Evolutionary conservation across 2,329 filamentous ascomycete species (phyloP), one percentile per base, ranked within the genome.

Genomic region (Gnomoniopsis smithogilvyi): DNA sequence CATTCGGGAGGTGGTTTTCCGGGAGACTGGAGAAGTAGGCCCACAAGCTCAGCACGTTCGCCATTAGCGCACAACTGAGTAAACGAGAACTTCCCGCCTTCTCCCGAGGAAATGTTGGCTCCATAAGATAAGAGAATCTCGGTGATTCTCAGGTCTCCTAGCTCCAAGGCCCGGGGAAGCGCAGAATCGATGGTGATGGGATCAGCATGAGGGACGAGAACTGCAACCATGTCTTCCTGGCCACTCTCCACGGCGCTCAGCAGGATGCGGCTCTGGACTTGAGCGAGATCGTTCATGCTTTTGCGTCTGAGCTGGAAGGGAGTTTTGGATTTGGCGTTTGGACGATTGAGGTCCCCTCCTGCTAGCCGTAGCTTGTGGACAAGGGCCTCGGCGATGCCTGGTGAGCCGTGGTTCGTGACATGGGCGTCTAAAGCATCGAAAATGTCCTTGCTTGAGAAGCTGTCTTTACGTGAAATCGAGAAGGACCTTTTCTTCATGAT

Each of bases 371-470:
- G 69, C 67, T 80, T 82, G 3, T 69, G 72, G 33, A 85, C 76
- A 24, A 86, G 73, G 0, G 79, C 80, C 65, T 85, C 80, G n/a
- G 80, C 82, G 4, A 85, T 78, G 10, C 79, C 82, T 0, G 82
- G 76, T 0, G 80, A 76, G 14, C 82, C 81, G 17, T 69, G 70
- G 50, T 76, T 79, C 38, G 73, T 69, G 58, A 85, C 74, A 65
- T 82, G 81, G 46, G 72, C 70, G 50, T 78, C 72, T 54, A 86
- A 72, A 15, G 78, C 77, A 51, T 79, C 77, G 52, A 84, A 79
- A 21, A 85, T 76, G 62, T 85, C 78, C 47, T 74, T 76, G 12
- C 80, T 74, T 30, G 84, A 79, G 77, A 78, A 83, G 46, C 73
- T 67, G 66, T 83, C 83, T 64, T 74, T 69, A 51, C 73, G 79